Percentiles rank a stretch among this genome's conserved stretches.
Conservation (phyloP, 805 yeast species). For the Starmerella gropengiesseri region DNA sequence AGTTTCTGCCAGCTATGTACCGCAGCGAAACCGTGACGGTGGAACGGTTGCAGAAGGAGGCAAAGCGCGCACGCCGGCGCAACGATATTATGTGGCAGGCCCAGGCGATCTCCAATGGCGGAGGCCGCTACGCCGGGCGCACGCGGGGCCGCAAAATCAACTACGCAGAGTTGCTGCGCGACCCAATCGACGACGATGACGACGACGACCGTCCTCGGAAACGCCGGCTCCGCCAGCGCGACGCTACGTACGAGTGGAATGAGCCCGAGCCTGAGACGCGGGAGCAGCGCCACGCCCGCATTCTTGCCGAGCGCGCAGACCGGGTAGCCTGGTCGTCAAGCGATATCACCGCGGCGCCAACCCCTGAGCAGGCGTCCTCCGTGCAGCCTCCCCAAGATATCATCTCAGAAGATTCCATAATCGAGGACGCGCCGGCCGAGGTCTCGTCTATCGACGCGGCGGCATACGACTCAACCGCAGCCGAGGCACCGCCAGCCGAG, state of each 20-base stretch:
- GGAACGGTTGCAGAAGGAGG: slow-evolving; percentile 21
- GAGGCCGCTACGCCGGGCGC: slow-evolving; percentile 24
- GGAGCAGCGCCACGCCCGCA: slow-evolving; percentile 21
- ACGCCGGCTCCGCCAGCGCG: slow-evolving; percentile 15
- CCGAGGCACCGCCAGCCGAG: too few relatives aligned
- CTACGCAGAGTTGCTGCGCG: slow-evolving; percentile 14
- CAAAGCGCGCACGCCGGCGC: slow-evolving; percentile 19
- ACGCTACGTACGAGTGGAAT: slow-evolving; percentile 15
- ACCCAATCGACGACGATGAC: slow-evolving; percentile 9
- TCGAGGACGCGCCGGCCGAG: too few relatives aligned
- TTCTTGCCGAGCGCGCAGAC: slow-evolving; percentile 19
- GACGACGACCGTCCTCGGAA: slow-evolving; percentile 4
- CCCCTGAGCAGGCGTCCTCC: background rate
- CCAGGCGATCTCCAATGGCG: slow-evolving; percentile 23
- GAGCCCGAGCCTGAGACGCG: slow-evolving; percentile 21
- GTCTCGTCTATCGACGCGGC: too few relatives aligned
- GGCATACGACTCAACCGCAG: too few relatives aligned
- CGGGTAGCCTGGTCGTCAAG: slow-evolving; percentile 5
- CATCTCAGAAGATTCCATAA: too few relatives aligned
- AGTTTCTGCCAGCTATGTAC: slow-evolving; percentile 17
- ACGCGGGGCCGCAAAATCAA: slow-evolving; percentile 16
- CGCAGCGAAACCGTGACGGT: slow-evolving; percentile 14
- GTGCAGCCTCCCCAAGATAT: too few relatives aligned
- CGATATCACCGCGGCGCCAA: background rate
- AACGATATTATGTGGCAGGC: slow-evolving; percentile 20